Conservation (phyloP, 2,329 filamentous ascomycete genomes). For the Cordyceps cateniannulata region DNA sequence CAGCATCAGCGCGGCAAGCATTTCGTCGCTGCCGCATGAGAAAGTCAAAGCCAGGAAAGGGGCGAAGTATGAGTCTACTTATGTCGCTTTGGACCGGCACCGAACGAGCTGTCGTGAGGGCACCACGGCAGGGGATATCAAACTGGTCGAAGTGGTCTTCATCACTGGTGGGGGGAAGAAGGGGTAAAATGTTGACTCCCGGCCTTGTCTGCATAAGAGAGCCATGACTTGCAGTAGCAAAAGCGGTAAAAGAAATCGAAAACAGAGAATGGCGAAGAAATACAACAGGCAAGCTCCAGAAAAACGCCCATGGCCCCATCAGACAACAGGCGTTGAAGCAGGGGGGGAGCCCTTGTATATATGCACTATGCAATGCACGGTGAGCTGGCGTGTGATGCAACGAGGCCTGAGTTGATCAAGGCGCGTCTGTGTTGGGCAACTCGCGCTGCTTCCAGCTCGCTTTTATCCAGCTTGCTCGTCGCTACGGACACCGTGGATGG, state of each 20-base stretch:
- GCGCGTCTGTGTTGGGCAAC: background rate
- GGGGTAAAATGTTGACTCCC: background rate
- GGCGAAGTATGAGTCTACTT: background rate
- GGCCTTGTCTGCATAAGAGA: background rate
- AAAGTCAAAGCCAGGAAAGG: background rate
- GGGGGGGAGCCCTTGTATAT: background rate
- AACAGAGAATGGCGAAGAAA: background rate
- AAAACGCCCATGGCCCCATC: background rate
- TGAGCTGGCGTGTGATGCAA: background rate
- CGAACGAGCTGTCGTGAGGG: too few relatives aligned
- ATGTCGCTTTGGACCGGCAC: too few relatives aligned
- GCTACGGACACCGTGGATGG: background rate
- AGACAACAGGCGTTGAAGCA: background rate
- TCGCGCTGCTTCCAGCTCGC: background rate
- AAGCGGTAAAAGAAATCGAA: background rate
- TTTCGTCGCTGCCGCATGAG: background rate
- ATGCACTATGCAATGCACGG: conserved; percentile 1
- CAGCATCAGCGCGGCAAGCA: background rate
- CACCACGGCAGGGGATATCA: background rate
- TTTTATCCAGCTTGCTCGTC: background rate
- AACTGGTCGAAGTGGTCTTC: background rate
- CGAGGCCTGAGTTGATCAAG: background rate
- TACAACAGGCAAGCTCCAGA: background rate
- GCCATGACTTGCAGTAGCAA: background rate
- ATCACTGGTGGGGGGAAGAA: background rate